Conservation (phyloP, 1,139 yeast species). For the Meyerozyma sp. region DNA sequence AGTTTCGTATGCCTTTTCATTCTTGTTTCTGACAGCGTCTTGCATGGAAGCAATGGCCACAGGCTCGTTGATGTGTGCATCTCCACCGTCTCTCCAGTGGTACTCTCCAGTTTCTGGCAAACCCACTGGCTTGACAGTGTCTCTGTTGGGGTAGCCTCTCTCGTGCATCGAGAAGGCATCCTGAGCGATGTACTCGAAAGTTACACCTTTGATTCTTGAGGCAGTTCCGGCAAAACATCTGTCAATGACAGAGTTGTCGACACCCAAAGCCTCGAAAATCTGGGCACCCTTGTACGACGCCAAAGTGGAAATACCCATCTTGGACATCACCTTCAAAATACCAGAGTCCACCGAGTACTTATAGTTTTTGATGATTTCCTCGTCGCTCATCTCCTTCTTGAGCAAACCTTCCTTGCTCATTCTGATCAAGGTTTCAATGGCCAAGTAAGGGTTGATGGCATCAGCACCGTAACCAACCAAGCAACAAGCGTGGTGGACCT, state of each 20-base stretch:
- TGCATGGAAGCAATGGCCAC: constrained; percentile 91
- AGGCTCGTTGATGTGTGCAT: constrained; percentile 90
- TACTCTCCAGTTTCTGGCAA: constrained; percentile 96
- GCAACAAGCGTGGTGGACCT: constrained; percentile 93
- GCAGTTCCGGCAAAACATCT: constrained; percentile 97
- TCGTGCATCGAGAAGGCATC: constrained; percentile 94
- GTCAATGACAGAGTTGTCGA: constrained; percentile 92
- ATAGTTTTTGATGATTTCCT: constrained; percentile 66
- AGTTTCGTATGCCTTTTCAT: constrained; percentile 86
- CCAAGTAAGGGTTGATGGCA: constrained; percentile 90
- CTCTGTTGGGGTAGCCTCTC: constrained; percentile 81
- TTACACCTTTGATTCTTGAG: constrained; percentile 91
- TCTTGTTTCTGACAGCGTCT: constrained; percentile 95
- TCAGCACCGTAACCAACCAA: constrained; percentile 97
- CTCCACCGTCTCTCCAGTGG: constrained; percentile 99
- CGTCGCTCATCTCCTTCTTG: constrained; percentile 53
- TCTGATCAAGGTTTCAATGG: constrained; percentile 81
- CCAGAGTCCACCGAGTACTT: constrained; percentile 84
- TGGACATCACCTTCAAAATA: constrained; percentile 93
- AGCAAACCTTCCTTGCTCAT: constrained; percentile 80
- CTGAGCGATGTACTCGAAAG: constrained; percentile 92
- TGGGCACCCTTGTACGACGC: constrained; percentile 99
- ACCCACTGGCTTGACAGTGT: constrained; percentile 63
- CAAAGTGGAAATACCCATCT: constrained; percentile 97
- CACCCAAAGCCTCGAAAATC: constrained; percentile 94